Base-by-base conservation (phyloP, 2,329 filamentous ascomycete genomes). In the Xylaria sp. region DNA sequence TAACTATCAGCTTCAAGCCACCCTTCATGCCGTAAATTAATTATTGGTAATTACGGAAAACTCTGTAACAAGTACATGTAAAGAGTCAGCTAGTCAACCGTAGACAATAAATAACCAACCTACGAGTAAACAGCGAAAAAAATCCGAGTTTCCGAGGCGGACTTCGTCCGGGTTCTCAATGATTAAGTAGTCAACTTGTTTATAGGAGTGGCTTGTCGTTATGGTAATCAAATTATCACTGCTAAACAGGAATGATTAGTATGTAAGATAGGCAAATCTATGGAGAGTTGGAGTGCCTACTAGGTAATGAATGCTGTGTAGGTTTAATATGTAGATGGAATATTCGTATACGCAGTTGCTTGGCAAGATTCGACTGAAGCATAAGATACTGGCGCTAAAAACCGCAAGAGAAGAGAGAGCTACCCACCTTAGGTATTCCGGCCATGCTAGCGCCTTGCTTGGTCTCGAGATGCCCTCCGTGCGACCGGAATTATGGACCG, bases 401-500 rank as follows among this genome's bases (percentile, higher is more conserved):
- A n/a, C n/a, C n/a, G n/a, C n/a, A n/a, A n/a, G n/a, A n/a, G n/a
- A n/a, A n/a, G n/a, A n/a, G n/a, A n/a, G n/a, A n/a, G n/a, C n/a
- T n/a, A n/a, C n/a, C n/a, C n/a, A n/a, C n/a, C n/a, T n/a, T n/a
- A n/a, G n/a, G 29, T 2, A 10, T 23, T 48, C 8, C 21, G 44
- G 18, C 21, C 5, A 10, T 13, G 25, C 9, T 13, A 53, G 10
- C 13, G 40, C 5, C 18, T 32, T 53, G 54, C 32, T 57, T 44
- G 55, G 23, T 27, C 53, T 27, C 32, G 25, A 40, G n/a, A 29
- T 61, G 47, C 50, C 50, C 53, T 63, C 60, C 60, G 60, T 53
- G 37, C 60, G 60, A 63, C 50, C 60, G 60, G 48, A 53, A 51
- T 51, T 51, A 25, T 42, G 47, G 35, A 18, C 29, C 44, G 29